Evolutionary conservation across 352 stramenopile species (phyloP).

Genomic region (Phytopythium oedochilum): DNA sequence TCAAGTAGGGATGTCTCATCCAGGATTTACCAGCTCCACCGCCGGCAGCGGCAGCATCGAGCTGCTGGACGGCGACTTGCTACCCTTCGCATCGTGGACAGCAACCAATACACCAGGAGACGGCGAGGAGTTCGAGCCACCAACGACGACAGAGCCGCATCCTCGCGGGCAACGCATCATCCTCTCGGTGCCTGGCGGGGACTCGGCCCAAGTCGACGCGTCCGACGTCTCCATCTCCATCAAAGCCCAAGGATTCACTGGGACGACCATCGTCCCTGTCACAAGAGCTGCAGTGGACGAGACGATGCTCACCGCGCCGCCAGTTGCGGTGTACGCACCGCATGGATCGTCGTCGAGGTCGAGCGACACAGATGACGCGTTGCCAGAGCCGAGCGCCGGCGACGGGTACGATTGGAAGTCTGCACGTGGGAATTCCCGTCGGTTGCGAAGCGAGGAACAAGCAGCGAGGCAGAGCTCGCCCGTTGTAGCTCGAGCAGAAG

Average conservation of each 20-base stretch:
- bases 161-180: not conserved
- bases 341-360: not conserved
- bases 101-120: too few species aligned
- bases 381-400: not conserved
- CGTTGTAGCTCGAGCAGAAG: too few species aligned
- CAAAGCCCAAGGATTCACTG: not conserved
- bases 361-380: not conserved
- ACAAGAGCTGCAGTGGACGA: not conserved
- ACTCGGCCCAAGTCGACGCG: not conserved
- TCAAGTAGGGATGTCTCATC: not conserved
- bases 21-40: not conserved
- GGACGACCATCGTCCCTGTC: not conserved
- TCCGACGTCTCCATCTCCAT: not conserved
- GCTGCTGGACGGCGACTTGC: not conserved
- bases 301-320: not conserved
- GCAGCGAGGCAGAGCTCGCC: too few species aligned
- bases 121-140: not conserved
- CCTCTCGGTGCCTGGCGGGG: not conserved
- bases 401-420: not conserved
- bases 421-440: too few species aligned
- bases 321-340: not conserved
- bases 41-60: not conserved
- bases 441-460: not conserved
- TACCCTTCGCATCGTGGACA: not conserved
- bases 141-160: not conserved